Percentiles rank a stretch among this genome's conserved stretches.
phyloP scores from a whole-genome alignment of 345 rosid genomes.

The Citrus trifoliata region DNA sequence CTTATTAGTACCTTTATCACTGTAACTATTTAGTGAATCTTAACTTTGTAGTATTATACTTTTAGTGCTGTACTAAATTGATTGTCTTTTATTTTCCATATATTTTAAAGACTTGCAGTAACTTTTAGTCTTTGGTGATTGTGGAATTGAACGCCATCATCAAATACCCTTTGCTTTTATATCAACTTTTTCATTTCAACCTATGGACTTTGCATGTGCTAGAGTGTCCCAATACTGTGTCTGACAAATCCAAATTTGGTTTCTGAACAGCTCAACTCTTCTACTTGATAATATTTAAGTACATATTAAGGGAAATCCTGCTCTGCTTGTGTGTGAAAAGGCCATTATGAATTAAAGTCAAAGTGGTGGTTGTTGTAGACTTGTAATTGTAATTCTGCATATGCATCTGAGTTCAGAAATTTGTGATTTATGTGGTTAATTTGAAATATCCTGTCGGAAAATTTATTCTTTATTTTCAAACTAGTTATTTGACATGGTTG shows the following conservation, averaged over 20 bases:
- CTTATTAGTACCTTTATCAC: not conserved
- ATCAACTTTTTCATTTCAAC: not conserved
- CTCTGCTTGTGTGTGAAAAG: not conserved
- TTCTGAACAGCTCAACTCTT: not conserved
- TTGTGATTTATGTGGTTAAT: too few relatives aligned
- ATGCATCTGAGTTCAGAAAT: not conserved
- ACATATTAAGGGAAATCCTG: not conserved
- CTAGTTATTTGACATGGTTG: not conserved
- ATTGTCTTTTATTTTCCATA: not conserved
- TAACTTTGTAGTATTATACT: not conserved
- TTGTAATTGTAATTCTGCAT: not conserved
- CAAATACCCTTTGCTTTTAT: not conserved
- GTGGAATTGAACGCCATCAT: not conserved
- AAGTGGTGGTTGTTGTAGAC: not conserved
- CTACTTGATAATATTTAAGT: not conserved
- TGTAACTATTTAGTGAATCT: not conserved
- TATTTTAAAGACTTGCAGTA: too few relatives aligned
- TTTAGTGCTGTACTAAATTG: not conserved
- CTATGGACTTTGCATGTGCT: not conserved
- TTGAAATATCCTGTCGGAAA: not conserved
- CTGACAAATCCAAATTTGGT: not conserved
- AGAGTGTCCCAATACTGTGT: not conserved
- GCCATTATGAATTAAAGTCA: not conserved
- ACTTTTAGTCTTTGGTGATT: not conserved
- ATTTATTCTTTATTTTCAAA: not conserved